Percentiles rank a stretch among this genome's conserved stretches.
These are phyloP conservation scores for Pelagophyceae sp. DNA, from an alignment of 352 stramenopile genomes.

Conservation along the genomic window DNA sequence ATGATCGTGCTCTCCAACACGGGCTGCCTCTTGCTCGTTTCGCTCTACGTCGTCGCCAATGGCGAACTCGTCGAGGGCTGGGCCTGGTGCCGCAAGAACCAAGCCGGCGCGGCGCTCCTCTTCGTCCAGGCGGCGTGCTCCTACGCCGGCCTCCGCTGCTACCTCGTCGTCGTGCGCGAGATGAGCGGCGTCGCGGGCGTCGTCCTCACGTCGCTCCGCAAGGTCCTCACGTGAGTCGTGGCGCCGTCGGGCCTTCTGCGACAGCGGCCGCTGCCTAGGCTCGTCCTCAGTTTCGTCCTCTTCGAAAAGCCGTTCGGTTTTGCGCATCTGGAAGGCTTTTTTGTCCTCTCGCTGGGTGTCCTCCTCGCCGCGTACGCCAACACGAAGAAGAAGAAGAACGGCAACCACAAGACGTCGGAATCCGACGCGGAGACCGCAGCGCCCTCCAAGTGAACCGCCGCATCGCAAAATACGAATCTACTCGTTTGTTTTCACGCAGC, in stretches of 20 bases:
- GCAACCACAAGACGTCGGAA: too few species aligned
- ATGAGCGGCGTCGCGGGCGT: constrained; percentile 34
- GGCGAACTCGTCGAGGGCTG: constrained; percentile 29
- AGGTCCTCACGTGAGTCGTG: too few species aligned
- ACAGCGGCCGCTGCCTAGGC: too few species aligned
- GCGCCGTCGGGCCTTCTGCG: too few species aligned
- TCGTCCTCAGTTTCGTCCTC: constrained; percentile 34
- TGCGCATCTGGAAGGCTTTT: constrained; percentile 30
- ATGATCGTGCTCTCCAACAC: constrained; percentile 39
- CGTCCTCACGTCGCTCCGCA: constrained; percentile 34
- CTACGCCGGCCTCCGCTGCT: constrained; percentile 35
- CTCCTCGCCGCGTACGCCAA: constrained; percentile 35
- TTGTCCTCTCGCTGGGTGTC: constrained; percentile 34
- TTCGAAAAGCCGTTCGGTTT: constrained; percentile 38
- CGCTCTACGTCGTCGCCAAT: constrained; percentile 28
- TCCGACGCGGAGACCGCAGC: too few species aligned
- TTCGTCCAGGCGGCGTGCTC: constrained; percentile 31
- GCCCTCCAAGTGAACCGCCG: too few species aligned
- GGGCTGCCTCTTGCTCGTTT: constrained; percentile 34
- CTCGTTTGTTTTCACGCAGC: too few species aligned
- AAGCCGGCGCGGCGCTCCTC: constrained; percentile 27
- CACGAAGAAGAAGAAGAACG: constrained; percentile 5
- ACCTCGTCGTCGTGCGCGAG: constrained; percentile 38
- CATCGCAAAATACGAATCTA: too few species aligned
- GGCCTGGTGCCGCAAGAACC: constrained; percentile 29